Base-by-base conservation (phyloP, 2,329 filamentous ascomycete species). In the Ascocoryne sarcoides region DNA sequence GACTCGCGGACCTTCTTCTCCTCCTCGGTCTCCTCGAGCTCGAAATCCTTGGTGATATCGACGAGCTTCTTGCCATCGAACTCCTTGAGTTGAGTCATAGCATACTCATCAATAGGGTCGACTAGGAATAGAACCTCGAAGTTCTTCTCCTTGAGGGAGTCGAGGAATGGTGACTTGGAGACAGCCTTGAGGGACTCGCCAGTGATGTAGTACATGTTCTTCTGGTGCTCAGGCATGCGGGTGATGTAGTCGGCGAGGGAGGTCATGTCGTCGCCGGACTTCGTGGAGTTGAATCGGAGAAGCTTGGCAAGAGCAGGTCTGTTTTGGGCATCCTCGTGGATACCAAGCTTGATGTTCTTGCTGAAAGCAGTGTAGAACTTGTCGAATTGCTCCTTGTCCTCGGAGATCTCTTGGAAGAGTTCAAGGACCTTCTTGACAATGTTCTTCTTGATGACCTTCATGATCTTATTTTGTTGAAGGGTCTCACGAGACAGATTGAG, bases 371-470 rank as follows among this genome's bases (percentile, higher is more conserved):
- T 75, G 82, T 98, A 98, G 83, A 98, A 98, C 82, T 98, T 98
- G 82, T 98, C 92, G 67, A 98, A 98, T 70, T 95, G 86, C 81
- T 98, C 92, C 72, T 94, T 94, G 73, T 98, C 92, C 78, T 98
- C 92, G 45, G 92, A 82, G 52, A 98, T 98, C 77, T 98, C 92
- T 61, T 81, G 79, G 84, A 98, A 98, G 67, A 98, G 87, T 78
- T 98, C 92, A 54, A 98, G 87, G 53, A 87, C 86, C 86, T 98
- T 98, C 89, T 96, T 98, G 78, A 98, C 89, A 54, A 98, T 95
- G 83, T 98, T 98, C 88, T 98, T 98, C 82, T 93, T 94, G 80
- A 96, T 96, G 69, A 96, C 92, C 84, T 96, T 96, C 92, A 96
- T 96, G 78, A 98, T 98, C 88, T 96, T 96, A 85, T 96, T 98